Conservation (phyloP, 768 basidiomycete species). For the Solioccasus polychromus region DNA sequence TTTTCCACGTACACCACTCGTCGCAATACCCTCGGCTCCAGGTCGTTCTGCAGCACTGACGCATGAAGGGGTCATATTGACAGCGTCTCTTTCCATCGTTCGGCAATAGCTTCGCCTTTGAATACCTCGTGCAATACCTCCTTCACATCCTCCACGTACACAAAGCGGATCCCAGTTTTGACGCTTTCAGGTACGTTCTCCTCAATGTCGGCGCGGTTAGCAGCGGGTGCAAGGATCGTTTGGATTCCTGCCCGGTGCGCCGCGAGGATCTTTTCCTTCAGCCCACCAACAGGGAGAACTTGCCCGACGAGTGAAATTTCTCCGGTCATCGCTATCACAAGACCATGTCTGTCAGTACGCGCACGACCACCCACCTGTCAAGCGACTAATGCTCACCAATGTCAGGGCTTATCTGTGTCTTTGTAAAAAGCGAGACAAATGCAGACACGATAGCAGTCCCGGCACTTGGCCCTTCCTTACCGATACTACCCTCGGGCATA, state of each 20-base stretch:
- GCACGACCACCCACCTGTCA: not conserved
- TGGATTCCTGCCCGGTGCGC: constrained; percentile 97
- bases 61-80: constrained; percentile 18
- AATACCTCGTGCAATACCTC: constrained; percentile 92
- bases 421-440: constrained; percentile 88
- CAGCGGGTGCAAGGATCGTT: constrained; percentile 82
- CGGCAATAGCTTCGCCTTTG: constrained; percentile 51
- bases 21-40: not conserved
- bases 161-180: constrained; percentile 91
- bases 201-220: constrained; percentile 92
- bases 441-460: constrained; percentile 92
- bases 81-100: constrained; percentile 69
- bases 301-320: constrained; percentile 96
- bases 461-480: constrained; percentile 95
- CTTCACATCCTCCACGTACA: constrained; percentile 91
- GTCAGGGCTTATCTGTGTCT: constrained; percentile 78
- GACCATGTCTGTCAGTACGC: not conserved
- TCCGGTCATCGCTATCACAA: constrained; percentile 84
- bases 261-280: constrained; percentile 96
- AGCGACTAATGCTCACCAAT: constrained; percentile 57
- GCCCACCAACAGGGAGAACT: constrained; percentile 91
- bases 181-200: constrained; percentile 97
- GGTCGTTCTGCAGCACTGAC: not conserved
- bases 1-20: not conserved
- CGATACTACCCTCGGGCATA: constrained; percentile 93